A percentile compares a stretch with the other conserved stretches of the same genome.
Conservation (phyloP, 2,329 filamentous ascomycete species). For the Dryadomyces quercus-mongolicae region DNA sequence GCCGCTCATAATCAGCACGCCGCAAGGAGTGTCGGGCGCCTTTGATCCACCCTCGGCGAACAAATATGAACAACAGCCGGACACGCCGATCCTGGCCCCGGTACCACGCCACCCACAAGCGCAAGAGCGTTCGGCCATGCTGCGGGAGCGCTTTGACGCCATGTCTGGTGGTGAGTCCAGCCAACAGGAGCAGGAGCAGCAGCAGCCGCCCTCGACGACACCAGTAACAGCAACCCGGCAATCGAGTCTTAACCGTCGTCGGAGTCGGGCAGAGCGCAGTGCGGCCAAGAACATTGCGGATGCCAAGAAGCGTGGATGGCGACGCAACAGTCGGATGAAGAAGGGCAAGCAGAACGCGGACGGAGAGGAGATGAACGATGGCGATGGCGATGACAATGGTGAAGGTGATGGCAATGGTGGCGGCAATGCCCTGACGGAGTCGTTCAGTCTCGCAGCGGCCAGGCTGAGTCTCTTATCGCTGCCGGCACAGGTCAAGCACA, state of each 20-base stretch:
- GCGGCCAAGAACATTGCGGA: conserved; percentile 52
- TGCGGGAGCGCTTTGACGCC: conserved; percentile 39
- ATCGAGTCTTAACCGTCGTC: conserved; percentile 31
- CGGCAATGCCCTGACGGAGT: not conserved
- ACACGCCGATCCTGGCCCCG: conserved; percentile 39
- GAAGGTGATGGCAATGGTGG: too few relatives aligned
- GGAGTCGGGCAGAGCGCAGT: conserved; percentile 45
- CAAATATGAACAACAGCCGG: conserved; percentile 18
- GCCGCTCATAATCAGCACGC: conserved; percentile 50
- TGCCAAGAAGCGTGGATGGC: conserved; percentile 44
- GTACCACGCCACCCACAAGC: conserved; percentile 37
- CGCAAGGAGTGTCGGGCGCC: conserved; percentile 39
- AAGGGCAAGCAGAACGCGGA: conserved; percentile 21
- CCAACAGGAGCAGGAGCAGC: not conserved
- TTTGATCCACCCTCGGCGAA: conserved; percentile 32
- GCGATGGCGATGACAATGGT: too few relatives aligned
- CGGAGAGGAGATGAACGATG: not conserved
- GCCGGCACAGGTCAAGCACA: not conserved
- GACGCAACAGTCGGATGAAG: conserved; percentile 25
- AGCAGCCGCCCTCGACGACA: conserved; percentile 19
- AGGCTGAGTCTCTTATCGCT: not conserved
- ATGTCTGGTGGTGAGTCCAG: conserved; percentile 31
- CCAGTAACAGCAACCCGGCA: conserved; percentile 21
- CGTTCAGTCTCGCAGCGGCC: not conserved
- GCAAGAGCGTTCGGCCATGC: conserved; percentile 19